A percentile compares a stretch with the other conserved stretches of the same genome.
Evolutionary conservation across 2,329 filamentous ascomycete genomes (phyloP).

Genomic region (Mariannaea elegans): DNA sequence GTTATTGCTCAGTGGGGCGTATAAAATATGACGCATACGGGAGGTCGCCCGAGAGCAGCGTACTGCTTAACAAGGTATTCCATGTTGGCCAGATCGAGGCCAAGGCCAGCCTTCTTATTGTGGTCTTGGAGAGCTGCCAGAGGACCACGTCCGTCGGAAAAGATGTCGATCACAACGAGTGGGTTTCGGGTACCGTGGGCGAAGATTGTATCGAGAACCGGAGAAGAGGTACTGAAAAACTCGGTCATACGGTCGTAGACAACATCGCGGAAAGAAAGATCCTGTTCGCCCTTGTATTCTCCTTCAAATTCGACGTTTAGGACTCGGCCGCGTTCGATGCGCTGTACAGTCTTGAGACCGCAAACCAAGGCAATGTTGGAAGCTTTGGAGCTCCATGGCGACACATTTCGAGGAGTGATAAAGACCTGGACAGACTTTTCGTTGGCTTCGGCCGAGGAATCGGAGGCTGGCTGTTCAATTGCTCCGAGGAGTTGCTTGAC

Average conservation of each 20-base stretch:
- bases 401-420: conserved; percentile 85
- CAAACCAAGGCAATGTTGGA: conserved; percentile 95
- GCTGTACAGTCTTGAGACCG: conserved; percentile 75
- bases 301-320: conserved; percentile 73
- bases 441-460: conserved; percentile 47
- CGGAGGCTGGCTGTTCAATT: conserved; percentile 41
- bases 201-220: conserved; percentile 81
- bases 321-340: conserved; percentile 87
- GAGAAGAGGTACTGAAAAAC: conserved; percentile 72
- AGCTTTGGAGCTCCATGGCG: conserved; percentile 97
- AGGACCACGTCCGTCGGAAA: conserved; percentile 70
- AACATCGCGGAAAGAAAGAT: conserved; percentile 69
- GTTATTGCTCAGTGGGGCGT: conserved; percentile 24
- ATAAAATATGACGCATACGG: conserved; percentile 51
- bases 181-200: conserved; percentile 69
- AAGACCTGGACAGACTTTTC: conserved; percentile 67
- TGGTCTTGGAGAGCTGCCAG: conserved; percentile 80
- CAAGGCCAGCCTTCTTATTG: conserved; percentile 85
- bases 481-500: conserved; percentile 57
- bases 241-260: conserved; percentile 98
- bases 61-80: conserved; percentile 83
- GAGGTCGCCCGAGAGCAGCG: conserved; percentile 60
- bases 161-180: conserved; percentile 80
- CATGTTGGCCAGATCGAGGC: conserved; percentile 88
- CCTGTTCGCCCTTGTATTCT: conserved; percentile 53